Percentiles rank a stretch among this genome's conserved stretches.
Evolutionary conservation across 2,329 filamentous ascomycete genomes (phyloP).

Genomic region (Epichloe amarillans): DNA sequence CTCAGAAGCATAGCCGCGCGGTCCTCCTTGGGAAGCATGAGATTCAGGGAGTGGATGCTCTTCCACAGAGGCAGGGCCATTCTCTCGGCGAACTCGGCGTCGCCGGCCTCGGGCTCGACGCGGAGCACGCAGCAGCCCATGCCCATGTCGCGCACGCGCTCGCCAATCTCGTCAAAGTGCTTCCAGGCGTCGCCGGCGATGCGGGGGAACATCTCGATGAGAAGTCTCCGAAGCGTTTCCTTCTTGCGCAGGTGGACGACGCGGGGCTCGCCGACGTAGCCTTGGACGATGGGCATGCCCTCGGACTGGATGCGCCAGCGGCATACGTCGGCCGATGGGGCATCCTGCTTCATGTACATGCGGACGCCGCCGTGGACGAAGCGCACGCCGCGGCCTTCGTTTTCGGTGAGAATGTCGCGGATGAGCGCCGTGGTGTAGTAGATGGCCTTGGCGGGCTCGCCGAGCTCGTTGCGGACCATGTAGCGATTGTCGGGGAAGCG

Average conservation of each 20-base stretch:
- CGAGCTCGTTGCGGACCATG: constrained; percentile 88
- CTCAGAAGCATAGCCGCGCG: constrained; percentile 81
- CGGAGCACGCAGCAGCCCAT: constrained; percentile 90
- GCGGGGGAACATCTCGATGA: constrained; percentile 95
- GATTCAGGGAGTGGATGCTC: constrained; percentile 78
- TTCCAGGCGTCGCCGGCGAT: constrained; percentile 62
- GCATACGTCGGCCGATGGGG: constrained; percentile 74
- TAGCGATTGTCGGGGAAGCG: constrained; percentile 85
- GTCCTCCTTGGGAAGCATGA: constrained; percentile 98
- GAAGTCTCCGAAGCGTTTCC: constrained; percentile 65
- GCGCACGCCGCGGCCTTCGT: constrained; percentile 83
- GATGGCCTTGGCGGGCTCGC: constrained; percentile 81
- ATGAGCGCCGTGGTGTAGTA: constrained; percentile 87
- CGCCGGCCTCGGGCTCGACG: constrained; percentile 59
- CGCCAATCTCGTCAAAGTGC: constrained; percentile 75
- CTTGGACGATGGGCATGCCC: constrained; percentile 79
- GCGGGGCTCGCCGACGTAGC: constrained; percentile 70
- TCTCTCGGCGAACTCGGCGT: constrained; percentile 50
- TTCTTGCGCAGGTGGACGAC: constrained; percentile 63
- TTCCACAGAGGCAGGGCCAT: constrained; percentile 93
- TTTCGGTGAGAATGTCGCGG: constrained; percentile 71
- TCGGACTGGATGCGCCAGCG: constrained; percentile 93
- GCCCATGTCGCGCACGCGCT: constrained; percentile 61
- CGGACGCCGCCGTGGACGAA: constrained; percentile 96
- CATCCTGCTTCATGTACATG: constrained; percentile 98